Evolutionary conservation across 2,329 filamentous ascomycete species (phyloP), one percentile per base, ranked within the genome.

Genomic region (Ophiognomonia clavigignenti-juglandacearum): DNA sequence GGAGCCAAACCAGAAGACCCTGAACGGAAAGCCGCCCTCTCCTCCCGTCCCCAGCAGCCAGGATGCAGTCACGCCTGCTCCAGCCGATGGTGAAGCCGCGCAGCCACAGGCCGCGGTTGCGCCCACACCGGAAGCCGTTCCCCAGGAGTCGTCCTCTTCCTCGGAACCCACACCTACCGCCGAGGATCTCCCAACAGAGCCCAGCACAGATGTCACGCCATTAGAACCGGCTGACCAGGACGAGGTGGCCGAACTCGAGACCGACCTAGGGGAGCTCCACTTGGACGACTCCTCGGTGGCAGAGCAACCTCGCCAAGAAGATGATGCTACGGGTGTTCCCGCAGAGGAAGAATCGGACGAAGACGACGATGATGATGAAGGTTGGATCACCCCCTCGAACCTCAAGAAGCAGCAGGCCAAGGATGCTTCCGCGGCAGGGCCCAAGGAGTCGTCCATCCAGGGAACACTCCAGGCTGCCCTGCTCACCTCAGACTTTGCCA

Each of bases 311-410:
- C 56, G 53, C 13, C 56, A 64, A 22, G 54, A 60, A 4, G 48
- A 42, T 8, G 58, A 61, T 29, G 56, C 59, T 19, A 53, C 56
- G 48, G 57, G 56, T 31, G 42, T 42, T 39, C 47, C 48, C 37
- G 50, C 53, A 6, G 63, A 64, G 16, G 64, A 63, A n/a, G 59
- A 58, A n/a, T n/a, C n/a, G n/a, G n/a, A n/a, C 7, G 61, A 66
- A n/a, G 60, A 65, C 23, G 60, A 64, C 20, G 70, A 75, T 50
- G 81, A 82, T 49, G 78, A 75, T 14, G 88, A 86, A 54, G 88
- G 84, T 58, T 97, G 92, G 92, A 96, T 97, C 64, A 97, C 93
- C 0, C 90, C 92, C 1, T 84, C 85, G 34, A 98, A 97, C 68
- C 78, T 98, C 55, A 87, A 89, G 63, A 86, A 88, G 62, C 85